Conservation (phyloP, 495 filamentous ascomycete genomes). For the Jackrogersella multiformis region DNA sequence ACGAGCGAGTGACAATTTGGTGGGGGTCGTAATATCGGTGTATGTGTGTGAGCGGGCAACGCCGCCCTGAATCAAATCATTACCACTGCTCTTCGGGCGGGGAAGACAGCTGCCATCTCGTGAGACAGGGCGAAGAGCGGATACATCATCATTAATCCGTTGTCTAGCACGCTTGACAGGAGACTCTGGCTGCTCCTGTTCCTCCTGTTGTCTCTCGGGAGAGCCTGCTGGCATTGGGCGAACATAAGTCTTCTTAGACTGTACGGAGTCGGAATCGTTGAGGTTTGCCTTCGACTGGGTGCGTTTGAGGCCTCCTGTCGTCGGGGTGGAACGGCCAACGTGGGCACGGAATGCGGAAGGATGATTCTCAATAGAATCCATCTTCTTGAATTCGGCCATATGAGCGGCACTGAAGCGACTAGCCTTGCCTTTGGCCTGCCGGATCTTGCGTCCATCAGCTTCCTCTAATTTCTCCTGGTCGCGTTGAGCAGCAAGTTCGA, state of each 20-base stretch:
- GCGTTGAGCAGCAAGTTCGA: constrained; percentile 66
- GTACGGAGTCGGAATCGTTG: constrained; percentile 61
- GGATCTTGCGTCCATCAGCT: constrained; percentile 71
- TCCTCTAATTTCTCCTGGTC: constrained; percentile 56
- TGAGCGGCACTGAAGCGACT: constrained; percentile 83
- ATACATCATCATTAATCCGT: constrained; percentile 65
- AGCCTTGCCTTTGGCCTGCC: constrained; percentile 77
- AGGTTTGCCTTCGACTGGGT: constrained; percentile 78
- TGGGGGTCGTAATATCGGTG: constrained; percentile 75
- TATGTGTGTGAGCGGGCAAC: constrained; percentile 56
- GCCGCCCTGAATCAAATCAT: constrained; percentile 42
- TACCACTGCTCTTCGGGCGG: constrained; percentile 53
- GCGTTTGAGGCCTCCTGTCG: constrained; percentile 71
- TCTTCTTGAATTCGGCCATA: constrained; percentile 90
- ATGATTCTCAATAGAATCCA: constrained; percentile 93
- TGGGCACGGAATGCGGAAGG: constrained; percentile 78
- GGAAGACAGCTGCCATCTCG: constrained; percentile 58
- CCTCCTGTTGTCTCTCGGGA: constrained; percentile 30
- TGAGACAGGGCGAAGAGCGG: constrained; percentile 61
- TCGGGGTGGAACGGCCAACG: constrained; percentile 63
- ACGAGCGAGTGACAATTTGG: constrained; percentile 79
- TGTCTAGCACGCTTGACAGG: constrained; percentile 73
- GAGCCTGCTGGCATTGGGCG: constrained; percentile 29
- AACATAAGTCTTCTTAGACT: constrained; percentile 43
- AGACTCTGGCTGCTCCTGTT: constrained; percentile 46